phyloP scores from a whole-genome alignment of 73 alveolate genomes.

The Symbiodinium pilosum region DNA sequence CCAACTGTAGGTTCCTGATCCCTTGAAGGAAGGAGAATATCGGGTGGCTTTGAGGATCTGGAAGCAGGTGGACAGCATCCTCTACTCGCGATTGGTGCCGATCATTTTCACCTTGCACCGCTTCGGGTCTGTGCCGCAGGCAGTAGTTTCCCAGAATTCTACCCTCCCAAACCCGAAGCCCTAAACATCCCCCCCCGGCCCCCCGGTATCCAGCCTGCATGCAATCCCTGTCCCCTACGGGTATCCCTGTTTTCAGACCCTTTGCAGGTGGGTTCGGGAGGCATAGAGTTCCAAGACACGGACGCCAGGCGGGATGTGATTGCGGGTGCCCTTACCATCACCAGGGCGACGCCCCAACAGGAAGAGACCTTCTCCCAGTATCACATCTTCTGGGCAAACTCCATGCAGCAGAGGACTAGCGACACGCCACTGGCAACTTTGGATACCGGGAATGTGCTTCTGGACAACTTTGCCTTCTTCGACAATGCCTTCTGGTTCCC shows the following conservation, averaged over 20 bases:
- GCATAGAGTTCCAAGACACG: conserved; percentile 28
- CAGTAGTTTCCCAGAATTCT: too few species aligned
- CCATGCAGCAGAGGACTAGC: background rate
- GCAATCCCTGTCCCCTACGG: too few species aligned
- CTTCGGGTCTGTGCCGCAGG: background rate
- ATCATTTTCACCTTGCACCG: conserved; percentile 49
- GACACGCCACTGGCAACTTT: conserved; percentile 47
- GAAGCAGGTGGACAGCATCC: background rate
- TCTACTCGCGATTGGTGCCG: conserved; percentile 49
- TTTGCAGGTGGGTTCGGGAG: conserved; percentile 30
- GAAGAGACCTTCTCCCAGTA: conserved; percentile 68
- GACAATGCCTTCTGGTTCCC: conserved; percentile 67
- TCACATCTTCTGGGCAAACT: conserved; percentile 71
- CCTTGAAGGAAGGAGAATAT: conserved; percentile 61
- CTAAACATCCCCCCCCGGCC: too few species aligned
- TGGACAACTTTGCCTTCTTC: conserved; percentile 56
- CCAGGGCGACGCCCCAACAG: conserved; percentile 50
- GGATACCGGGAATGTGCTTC: conserved; percentile 86
- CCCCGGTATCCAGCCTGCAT: too few species aligned
- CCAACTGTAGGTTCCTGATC: too few species aligned
- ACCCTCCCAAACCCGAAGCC: too few species aligned
- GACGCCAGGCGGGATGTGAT: conserved; percentile 50
- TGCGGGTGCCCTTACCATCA: conserved; percentile 57
- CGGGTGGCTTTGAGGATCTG: conserved; percentile 37
- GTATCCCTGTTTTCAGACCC: too few species aligned